A percentile compares a stretch with the other conserved stretches of the same genome.
These are phyloP conservation scores for Parathielavia appendiculata DNA, from an alignment of 495 filamentous ascomycete genomes.

Conservation along the genomic window DNA sequence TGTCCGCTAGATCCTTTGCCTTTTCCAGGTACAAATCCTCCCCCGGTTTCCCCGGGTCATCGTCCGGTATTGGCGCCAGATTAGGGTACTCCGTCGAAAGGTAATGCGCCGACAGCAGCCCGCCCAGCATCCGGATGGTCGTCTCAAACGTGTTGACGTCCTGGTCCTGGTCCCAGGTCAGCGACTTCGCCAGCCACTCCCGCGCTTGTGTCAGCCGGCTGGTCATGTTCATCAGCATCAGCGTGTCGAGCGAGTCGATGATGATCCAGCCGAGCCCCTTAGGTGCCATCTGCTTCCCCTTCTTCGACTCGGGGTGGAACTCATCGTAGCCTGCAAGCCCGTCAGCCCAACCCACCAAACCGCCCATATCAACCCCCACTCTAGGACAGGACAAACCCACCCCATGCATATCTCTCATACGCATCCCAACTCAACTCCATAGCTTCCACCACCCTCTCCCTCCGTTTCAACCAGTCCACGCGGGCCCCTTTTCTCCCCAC, in stretches of 20 bases:
- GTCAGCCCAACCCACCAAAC: neutral
- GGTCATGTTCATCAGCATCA: conserved; percentile 98
- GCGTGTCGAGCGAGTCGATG: conserved; percentile 88
- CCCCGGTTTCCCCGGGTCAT: conserved; percentile 59
- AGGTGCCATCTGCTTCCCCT: conserved; percentile 73
- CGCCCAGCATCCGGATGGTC: conserved; percentile 95
- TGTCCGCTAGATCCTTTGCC: conserved; percentile 84
- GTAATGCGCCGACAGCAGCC: conserved; percentile 90
- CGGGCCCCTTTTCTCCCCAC: conserved; percentile 22
- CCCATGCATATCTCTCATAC: conserved; percentile 93
- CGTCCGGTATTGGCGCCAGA: conserved; percentile 60
- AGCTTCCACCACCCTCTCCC: conserved; percentile 81
- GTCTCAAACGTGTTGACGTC: conserved; percentile 98
- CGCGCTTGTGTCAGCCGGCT: conserved; percentile 77
- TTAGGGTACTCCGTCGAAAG: conserved; percentile 68
- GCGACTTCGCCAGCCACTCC: conserved; percentile 78
- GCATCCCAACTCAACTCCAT: conserved; percentile 87
- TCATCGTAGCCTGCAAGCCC: conserved; percentile 65
- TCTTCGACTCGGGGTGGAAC: conserved; percentile 76
- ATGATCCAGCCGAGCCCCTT: conserved; percentile 95
- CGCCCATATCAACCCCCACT: neutral
- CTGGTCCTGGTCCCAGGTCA: conserved; percentile 85
- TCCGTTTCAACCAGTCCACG: conserved; percentile 67
- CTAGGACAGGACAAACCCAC: conserved; percentile 45
- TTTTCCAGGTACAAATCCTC: conserved; percentile 96